A percentile compares a stretch with the other conserved stretches of the same genome.
These are phyloP conservation scores for Scedosporium aurantiacum DNA, from an alignment of 2,329 filamentous ascomycete species.

Conservation along the genomic window DNA sequence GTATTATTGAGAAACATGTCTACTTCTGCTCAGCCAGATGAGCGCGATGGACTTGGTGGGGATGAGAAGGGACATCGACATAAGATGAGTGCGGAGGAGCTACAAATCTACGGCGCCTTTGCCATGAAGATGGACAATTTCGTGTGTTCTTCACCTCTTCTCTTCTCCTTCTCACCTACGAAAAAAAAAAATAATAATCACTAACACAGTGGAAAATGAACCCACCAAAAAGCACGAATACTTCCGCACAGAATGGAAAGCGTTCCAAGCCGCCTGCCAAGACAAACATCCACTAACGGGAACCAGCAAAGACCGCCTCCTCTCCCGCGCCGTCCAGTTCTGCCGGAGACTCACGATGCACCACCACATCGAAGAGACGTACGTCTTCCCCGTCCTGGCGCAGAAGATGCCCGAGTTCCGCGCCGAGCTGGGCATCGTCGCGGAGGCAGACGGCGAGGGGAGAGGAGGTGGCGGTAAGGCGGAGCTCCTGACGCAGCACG, in stretches of 20 bases:
- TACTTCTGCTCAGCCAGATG: not conserved
- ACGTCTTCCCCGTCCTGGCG: constrained; percentile 71
- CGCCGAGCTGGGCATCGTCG: constrained; percentile 12
- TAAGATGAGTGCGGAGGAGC: constrained; percentile 7
- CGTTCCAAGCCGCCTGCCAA: constrained; percentile 55
- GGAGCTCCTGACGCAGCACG: constrained; percentile 63
- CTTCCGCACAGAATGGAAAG: constrained; percentile 65
- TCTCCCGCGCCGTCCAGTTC: constrained; percentile 54
- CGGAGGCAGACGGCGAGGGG: constrained; percentile 12
- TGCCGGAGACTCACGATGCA: constrained; percentile 60
- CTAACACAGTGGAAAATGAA: not conserved
- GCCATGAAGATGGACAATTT: constrained; percentile 8
- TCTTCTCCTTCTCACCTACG: not conserved
- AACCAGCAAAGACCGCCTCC: constrained; percentile 58
- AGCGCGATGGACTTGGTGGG: not conserved
- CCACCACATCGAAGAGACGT: constrained; percentile 71
- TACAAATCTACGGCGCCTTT: constrained; percentile 3
- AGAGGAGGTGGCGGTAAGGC: constrained; percentile 18
- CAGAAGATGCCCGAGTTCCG: constrained; percentile 69
- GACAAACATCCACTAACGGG: constrained; percentile 45
- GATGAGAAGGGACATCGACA: not conserved
- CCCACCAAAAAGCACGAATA: constrained; percentile 50
- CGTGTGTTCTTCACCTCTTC: not conserved
- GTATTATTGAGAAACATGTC: not conserved
- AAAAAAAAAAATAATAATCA: no score